These are phyloP conservation scores for Fusarium mexicanum DNA, from an alignment of 2,329 filamentous ascomycete species.

Conservation along the genomic window DNA sequence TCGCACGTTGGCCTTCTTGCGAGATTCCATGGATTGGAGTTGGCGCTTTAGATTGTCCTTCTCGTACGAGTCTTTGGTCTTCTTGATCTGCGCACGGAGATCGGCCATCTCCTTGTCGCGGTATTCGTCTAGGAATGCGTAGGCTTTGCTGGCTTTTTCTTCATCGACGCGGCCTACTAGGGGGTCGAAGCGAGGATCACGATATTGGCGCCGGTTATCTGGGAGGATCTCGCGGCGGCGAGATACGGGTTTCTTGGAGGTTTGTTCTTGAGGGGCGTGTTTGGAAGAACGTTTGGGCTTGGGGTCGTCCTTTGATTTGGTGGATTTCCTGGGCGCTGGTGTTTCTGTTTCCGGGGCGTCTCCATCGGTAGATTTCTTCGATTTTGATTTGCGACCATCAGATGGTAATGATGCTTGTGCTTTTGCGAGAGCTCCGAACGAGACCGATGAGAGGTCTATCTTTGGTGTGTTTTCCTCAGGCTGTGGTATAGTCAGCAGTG, in stretches of 20 bases:
- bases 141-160: slow-evolving; percentile 73
- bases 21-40: slow-evolving; percentile 81
- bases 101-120: slow-evolving; percentile 83
- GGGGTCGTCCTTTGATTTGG: slow-evolving; percentile 46
- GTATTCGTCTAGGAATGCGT: slow-evolving; percentile 90
- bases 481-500: slow-evolving; percentile 28
- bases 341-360: slow-evolving; percentile 42
- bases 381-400: slow-evolving; percentile 40
- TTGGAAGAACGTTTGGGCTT: slow-evolving; percentile 69
- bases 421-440: slow-evolving; percentile 90
- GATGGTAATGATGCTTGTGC: slow-evolving; percentile 75
- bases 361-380: slow-evolving; percentile 38
- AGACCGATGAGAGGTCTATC: slow-evolving; percentile 69
- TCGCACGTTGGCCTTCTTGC: slow-evolving; percentile 73
- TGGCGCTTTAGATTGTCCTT: slow-evolving; percentile 77
- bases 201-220: slow-evolving; percentile 65
- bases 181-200: slow-evolving; percentile 91
- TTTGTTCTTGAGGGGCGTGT: slow-evolving; percentile 85
- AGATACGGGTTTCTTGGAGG: slow-evolving; percentile 84
- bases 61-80: slow-evolving; percentile 69
- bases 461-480: slow-evolving; percentile 46
- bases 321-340: slow-evolving; percentile 46
- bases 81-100: slow-evolving; percentile 73
- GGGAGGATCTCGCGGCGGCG: slow-evolving; percentile 79
- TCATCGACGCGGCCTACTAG: slow-evolving; percentile 63